These are phyloP conservation scores for Turritis glabra DNA, from an alignment of 345 rosid genomes.

Conservation along the genomic window DNA sequence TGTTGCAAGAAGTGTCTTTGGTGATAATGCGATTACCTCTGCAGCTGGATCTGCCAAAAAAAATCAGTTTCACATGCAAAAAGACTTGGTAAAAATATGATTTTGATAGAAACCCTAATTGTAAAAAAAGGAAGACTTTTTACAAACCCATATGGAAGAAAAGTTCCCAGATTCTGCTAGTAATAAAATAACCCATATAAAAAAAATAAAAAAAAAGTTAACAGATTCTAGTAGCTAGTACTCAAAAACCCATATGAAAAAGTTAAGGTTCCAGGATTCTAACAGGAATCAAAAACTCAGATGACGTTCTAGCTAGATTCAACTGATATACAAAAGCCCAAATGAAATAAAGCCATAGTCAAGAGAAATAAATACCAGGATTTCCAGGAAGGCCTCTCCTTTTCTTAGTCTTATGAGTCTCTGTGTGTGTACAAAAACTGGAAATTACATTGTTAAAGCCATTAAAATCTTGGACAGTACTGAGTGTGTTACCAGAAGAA, in stretches of 20 bases:
- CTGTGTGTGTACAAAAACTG: slow-evolving; percentile 40
- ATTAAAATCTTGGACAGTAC: slow-evolving; percentile 47
- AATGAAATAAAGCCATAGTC: not conserved
- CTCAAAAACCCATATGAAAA: not conserved
- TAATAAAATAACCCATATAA: not conserved
- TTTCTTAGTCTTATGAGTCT: slow-evolving; percentile 63
- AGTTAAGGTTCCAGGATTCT: not conserved
- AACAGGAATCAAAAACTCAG: not conserved
- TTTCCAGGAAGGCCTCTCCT: slow-evolving; percentile 89
- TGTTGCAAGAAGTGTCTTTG: slow-evolving; percentile 73
- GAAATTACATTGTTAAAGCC: slow-evolving; percentile 46
- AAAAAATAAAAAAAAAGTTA: slow-evolving; percentile 1
- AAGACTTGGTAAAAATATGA: slow-evolving; percentile 6
- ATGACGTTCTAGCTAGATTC: no score
- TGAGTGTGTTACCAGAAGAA: slow-evolving; percentile 56
- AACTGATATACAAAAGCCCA: not conserved
- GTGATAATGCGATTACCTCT: slow-evolving; percentile 89
- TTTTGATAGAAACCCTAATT: not conserved
- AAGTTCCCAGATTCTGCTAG: slow-evolving; percentile 18
- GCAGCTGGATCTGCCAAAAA: slow-evolving; percentile 76
- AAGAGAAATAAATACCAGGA: slow-evolving; percentile 54
- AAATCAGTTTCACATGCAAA: slow-evolving; percentile 9
- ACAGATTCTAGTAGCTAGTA: slow-evolving; percentile 9
- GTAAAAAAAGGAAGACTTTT: no score
- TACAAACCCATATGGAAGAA: not conserved